Conservation (phyloP, 2,329 filamentous ascomycete species). For the Neopestalotiopsis rosae region DNA sequence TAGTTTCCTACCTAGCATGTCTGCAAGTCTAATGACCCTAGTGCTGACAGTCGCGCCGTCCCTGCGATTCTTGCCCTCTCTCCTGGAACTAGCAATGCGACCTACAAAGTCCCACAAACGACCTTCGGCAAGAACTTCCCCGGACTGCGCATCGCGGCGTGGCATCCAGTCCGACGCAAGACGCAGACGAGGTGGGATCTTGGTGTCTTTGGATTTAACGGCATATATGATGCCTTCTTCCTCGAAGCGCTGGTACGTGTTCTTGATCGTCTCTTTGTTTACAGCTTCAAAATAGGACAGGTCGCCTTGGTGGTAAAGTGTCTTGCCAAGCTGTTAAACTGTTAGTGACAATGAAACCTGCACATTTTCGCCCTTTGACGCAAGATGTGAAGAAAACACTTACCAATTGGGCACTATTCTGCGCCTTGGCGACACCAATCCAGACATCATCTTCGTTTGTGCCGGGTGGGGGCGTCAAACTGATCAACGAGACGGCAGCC, state of each 20-base stretch:
- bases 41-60: slow-evolving; percentile 89
- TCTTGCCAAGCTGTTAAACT: slow-evolving; percentile 78
- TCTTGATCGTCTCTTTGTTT: slow-evolving; percentile 97
- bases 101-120: slow-evolving; percentile 92
- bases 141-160: slow-evolving; percentile 64
- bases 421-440: slow-evolving; percentile 78
- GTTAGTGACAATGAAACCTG: not conserved
- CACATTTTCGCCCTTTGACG: not conserved
- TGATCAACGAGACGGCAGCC: slow-evolving; percentile 85
- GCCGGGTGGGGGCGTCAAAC: slow-evolving; percentile 74
- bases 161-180: slow-evolving; percentile 80
- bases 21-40: slow-evolving; percentile 78
- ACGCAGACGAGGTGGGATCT: slow-evolving; percentile 65
- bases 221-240: slow-evolving; percentile 88
- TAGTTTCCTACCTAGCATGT: slow-evolving; percentile 72
- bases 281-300: slow-evolving; percentile 97
- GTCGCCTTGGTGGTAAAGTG: slow-evolving; percentile 95
- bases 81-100: slow-evolving; percentile 78
- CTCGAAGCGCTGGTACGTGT: slow-evolving; percentile 85
- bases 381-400: slow-evolving; percentile 33
- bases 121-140: slow-evolving; percentile 70
- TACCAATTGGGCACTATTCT: slow-evolving; percentile 82
- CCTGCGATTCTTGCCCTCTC: slow-evolving; percentile 95
- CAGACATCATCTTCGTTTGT: slow-evolving; percentile 68
- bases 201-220: slow-evolving; percentile 70